These are phyloP conservation scores for Naematelia encephala DNA, from an alignment of 768 basidiomycete genomes.

Conservation along the genomic window DNA sequence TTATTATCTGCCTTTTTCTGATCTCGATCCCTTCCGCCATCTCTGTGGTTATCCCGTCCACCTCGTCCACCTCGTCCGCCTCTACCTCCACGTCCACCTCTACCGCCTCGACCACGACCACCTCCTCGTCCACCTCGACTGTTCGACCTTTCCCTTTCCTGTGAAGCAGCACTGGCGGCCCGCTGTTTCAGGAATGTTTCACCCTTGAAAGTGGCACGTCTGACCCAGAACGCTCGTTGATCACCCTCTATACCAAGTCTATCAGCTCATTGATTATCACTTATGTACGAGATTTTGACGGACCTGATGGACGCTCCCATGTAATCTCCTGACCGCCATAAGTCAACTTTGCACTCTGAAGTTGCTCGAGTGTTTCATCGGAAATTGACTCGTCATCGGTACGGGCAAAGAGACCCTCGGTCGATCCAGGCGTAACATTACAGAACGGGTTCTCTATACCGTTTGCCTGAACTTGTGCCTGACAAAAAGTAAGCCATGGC, in stretches of 20 bases:
- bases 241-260: slow-evolving; percentile 35
- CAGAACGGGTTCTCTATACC: slow-evolving; percentile 49
- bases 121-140: slow-evolving; percentile 25
- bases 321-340: slow-evolving; percentile 32
- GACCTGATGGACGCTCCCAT: slow-evolving; percentile 44
- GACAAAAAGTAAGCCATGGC: not conserved
- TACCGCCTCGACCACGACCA: slow-evolving; percentile 31
- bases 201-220: slow-evolving; percentile 50
- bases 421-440: slow-evolving; percentile 46
- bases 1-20: slow-evolving; percentile 4
- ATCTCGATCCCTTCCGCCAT: slow-evolving; percentile 15
- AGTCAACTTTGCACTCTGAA: slow-evolving; percentile 42
- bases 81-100: slow-evolving; percentile 36
- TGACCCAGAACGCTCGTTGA: slow-evolving; percentile 47
- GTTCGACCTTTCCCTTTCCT: slow-evolving; percentile 5
- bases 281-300: no score
- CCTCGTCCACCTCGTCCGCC: slow-evolving; percentile 35
- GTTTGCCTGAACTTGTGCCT: slow-evolving; percentile 34
- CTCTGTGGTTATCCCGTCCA: slow-evolving; percentile 13
- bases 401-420: slow-evolving; percentile 44
- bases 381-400: slow-evolving; percentile 34
- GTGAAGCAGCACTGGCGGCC: not conserved
- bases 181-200: slow-evolving; percentile 19
- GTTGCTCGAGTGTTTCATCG: slow-evolving; percentile 37
- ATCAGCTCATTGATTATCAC: slow-evolving; percentile 1